Evolutionary conservation across 495 filamentous ascomycete species (phyloP).

Genomic region (Sabuloglossum arenarium): DNA sequence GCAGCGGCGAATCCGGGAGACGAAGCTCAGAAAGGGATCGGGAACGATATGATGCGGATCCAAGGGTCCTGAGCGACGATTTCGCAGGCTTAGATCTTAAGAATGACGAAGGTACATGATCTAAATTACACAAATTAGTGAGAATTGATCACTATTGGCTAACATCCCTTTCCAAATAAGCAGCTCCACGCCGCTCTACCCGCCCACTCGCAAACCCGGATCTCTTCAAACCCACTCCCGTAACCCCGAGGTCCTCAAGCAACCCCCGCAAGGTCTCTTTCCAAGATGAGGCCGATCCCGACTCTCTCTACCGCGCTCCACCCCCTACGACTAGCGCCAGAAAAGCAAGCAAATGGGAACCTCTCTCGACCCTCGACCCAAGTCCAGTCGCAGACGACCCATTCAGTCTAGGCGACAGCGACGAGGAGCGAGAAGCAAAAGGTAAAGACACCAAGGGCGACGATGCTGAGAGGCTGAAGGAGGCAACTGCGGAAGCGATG

Average conservation of each 20-base stretch:
- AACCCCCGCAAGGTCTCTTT: conserved; percentile 54
- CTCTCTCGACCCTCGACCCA: conserved; percentile 69
- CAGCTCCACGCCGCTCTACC: conserved; percentile 25
- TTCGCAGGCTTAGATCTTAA: conserved; percentile 76
- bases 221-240: conserved; percentile 54
- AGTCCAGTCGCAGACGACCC: conserved; percentile 80
- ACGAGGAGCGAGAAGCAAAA: conserved; percentile 76
- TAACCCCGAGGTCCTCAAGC: conserved; percentile 25
- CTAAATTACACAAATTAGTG: background rate
- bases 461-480: conserved; percentile 48
- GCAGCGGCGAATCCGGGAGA: conserved; percentile 35
- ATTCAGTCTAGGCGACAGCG: conserved; percentile 88
- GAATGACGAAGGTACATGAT: conserved; percentile 42
- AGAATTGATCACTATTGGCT: conserved; percentile 1
- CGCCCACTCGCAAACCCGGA: conserved; percentile 58
- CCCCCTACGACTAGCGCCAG: conserved; percentile 21
- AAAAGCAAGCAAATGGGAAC: conserved; percentile 92
- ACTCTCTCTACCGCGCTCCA: conserved; percentile 17
- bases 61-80: conserved; percentile 70
- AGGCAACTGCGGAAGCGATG: conserved; percentile 35
- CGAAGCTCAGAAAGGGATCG: conserved; percentile 48
- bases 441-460: conserved; percentile 39
- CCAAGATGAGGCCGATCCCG: conserved; percentile 34
- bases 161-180: background rate
- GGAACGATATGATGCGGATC: conserved; percentile 89